Evolutionary conservation across 108 stramenopile species (phyloP).

Genomic region (Cyclostephanos tholiformis): DNA sequence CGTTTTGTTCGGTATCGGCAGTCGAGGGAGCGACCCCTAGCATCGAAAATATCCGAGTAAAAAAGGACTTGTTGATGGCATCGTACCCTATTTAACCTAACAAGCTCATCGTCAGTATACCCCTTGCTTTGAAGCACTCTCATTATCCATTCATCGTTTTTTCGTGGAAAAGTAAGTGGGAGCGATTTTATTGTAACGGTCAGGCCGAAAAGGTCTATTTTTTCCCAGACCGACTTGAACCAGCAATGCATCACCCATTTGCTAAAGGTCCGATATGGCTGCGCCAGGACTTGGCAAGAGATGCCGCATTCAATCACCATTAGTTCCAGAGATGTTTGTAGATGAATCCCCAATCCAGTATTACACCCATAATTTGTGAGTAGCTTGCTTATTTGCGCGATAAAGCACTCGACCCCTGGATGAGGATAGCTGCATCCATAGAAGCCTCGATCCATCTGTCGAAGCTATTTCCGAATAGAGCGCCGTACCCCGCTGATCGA

Average conservation of each 20-base stretch:
- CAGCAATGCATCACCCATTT: too few species aligned
- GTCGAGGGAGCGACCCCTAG: background rate
- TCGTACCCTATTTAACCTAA: too few species aligned
- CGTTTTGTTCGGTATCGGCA: background rate
- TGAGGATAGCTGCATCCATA: slow-evolving; percentile 3
- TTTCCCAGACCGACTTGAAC: background rate
- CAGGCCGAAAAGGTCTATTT: background rate
- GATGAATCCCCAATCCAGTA: too few species aligned
- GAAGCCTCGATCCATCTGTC: slow-evolving; percentile 11
- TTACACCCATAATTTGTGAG: too few species aligned
- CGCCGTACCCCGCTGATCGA: background rate
- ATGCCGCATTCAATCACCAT: too few species aligned
- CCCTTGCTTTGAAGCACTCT: background rate
- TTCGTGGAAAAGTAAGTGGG: background rate
- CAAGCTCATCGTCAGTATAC: too few species aligned
- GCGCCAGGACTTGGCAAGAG: too few species aligned
- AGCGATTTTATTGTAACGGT: background rate
- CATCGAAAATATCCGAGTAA: background rate
- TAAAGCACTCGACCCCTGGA: slow-evolving; percentile 1
- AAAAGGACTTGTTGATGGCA: too few species aligned
- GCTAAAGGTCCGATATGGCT: too few species aligned
- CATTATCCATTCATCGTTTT: background rate
- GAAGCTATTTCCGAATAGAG: background rate
- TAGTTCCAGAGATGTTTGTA: too few species aligned
- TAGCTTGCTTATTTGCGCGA: background rate